A percentile compares a stretch with the other conserved stretches of the same genome.
Evolutionary conservation across 2,329 filamentous ascomycete species (phyloP).

Genomic region (Hypomyces rosellus): DNA sequence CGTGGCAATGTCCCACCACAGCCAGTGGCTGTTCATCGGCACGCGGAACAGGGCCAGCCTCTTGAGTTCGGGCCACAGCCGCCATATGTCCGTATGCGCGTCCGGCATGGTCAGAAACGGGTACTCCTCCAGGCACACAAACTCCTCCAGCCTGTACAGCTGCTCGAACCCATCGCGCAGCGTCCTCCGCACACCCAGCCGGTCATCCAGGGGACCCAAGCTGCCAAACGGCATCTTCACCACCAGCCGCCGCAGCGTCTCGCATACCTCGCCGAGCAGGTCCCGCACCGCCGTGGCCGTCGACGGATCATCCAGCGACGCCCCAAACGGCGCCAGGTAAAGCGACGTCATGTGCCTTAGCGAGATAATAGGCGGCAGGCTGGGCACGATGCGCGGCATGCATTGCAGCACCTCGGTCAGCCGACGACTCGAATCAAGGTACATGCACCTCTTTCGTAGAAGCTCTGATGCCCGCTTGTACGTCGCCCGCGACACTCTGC

Average conservation of each 20-base stretch:
- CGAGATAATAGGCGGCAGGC: constrained; percentile 21
- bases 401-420: constrained; percentile 29
- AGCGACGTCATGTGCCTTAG: constrained; percentile 33
- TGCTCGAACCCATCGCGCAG: constrained; percentile 40
- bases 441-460: constrained; percentile 40
- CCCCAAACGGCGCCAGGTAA: constrained; percentile 34
- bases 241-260: constrained; percentile 37
- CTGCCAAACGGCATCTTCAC: constrained; percentile 43
- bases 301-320: constrained; percentile 32
- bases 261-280: constrained; percentile 35
- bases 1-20: constrained; percentile 34
- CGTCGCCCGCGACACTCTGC: constrained; percentile 36
- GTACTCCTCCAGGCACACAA: constrained; percentile 42
- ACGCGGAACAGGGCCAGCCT: constrained; percentile 38
- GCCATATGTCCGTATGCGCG: constrained; percentile 35
- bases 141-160: constrained; percentile 40
- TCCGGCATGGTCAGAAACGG: constrained; percentile 32
- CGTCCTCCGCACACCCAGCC: constrained; percentile 31
- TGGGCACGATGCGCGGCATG: constrained; percentile 26
- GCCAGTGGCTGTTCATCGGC: constrained; percentile 29
- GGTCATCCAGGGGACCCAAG: constrained; percentile 36
- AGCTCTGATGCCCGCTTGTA: constrained; percentile 34
- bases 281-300: constrained; percentile 35
- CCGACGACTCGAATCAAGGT: constrained; percentile 34
- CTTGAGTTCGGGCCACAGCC: constrained; percentile 35